Evolutionary conservation across 2,329 filamentous ascomycete genomes (phyloP).

Genomic region (Aspergillus sp.): DNA sequence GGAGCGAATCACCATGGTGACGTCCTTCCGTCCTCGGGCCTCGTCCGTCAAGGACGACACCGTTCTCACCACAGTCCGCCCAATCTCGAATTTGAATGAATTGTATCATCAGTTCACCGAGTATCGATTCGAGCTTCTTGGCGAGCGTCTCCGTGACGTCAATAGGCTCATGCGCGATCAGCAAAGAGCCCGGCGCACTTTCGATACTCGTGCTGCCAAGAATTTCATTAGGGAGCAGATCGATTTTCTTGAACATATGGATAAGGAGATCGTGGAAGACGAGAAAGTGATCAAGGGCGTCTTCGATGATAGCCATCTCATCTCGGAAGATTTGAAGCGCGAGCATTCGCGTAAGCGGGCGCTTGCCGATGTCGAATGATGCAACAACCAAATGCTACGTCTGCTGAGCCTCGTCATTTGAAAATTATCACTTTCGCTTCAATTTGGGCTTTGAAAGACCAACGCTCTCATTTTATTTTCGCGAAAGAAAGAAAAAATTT

Average conservation of each 20-base stretch:
- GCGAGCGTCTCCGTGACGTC: slow-evolving; percentile 53
- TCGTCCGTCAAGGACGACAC: slow-evolving; percentile 60
- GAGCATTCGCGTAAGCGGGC: slow-evolving; percentile 29
- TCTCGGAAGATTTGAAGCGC: slow-evolving; percentile 40
- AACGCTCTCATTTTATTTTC: too few species aligned
- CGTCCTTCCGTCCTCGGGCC: slow-evolving; percentile 63
- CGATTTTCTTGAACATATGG: slow-evolving; percentile 36
- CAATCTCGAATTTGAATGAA: slow-evolving; percentile 58
- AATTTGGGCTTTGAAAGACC: too few species aligned
- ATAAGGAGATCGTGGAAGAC: slow-evolving; percentile 44
- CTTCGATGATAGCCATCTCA: slow-evolving; percentile 38
- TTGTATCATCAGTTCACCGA: slow-evolving; percentile 64
- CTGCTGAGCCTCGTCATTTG: background rate
- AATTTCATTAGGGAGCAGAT: slow-evolving; percentile 16
- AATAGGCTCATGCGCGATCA: slow-evolving; percentile 31
- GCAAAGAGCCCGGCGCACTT: slow-evolving; percentile 34
- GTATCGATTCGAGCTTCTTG: slow-evolving; percentile 65
- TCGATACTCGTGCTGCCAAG: slow-evolving; percentile 21
- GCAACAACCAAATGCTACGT: background rate
- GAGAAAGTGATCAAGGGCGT: slow-evolving; percentile 41
- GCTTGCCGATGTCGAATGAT: slow-evolving; percentile 15
- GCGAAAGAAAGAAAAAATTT: too few species aligned
- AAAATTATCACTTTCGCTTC: too few species aligned
- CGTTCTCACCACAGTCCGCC: slow-evolving; percentile 61
- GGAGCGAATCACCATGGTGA: slow-evolving; percentile 68